A percentile compares a stretch with the other conserved stretches of the same genome.
Evolutionary conservation across 208 protist species (phyloP).

Genomic region (Trypanosoma caninum): DNA sequence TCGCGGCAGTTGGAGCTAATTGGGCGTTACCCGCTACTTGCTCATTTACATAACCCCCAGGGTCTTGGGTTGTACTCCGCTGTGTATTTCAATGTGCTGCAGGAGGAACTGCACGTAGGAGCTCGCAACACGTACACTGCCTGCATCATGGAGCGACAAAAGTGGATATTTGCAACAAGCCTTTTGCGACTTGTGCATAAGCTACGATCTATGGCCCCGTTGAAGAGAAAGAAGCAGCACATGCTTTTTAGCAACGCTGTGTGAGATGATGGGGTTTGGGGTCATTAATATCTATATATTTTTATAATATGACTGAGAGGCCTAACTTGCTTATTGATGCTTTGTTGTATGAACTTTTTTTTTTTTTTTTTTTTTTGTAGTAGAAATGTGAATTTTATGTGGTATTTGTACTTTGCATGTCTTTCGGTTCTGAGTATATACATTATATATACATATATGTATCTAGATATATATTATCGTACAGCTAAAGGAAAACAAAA

Average conservation of each 20-base stretch:
- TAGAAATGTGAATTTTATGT: too few relatives aligned
- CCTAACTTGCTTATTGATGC: background rate
- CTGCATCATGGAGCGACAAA: conserved; percentile 53
- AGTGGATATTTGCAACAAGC: conserved; percentile 62
- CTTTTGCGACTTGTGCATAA: conserved; percentile 73
- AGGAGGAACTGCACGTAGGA: conserved; percentile 67
- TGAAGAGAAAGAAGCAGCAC: conserved; percentile 85
- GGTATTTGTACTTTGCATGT: too few relatives aligned
- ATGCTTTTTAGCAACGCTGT: conserved; percentile 88
- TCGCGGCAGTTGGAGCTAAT: conserved; percentile 39
- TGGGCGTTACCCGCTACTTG: conserved; percentile 28
- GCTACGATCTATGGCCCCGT: conserved; percentile 69
- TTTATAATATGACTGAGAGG: too few relatives aligned
- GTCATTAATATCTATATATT: too few relatives aligned
- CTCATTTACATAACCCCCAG: conserved; percentile 33
- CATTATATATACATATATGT: conserved; percentile 11
- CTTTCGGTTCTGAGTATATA: conserved; percentile 3
- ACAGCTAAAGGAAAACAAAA: background rate
- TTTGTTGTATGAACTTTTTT: background rate
- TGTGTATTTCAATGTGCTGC: conserved; percentile 83
- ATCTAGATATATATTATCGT: background rate
- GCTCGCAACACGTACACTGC: conserved; percentile 75
- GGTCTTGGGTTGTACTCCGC: conserved; percentile 74
- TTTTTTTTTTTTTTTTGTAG: background rate
- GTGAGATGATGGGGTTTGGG: too few relatives aligned